Evolutionary conservation across 192 early-diverging fungal genomes (phyloP).

Genomic region (Podila epicladia): DNA sequence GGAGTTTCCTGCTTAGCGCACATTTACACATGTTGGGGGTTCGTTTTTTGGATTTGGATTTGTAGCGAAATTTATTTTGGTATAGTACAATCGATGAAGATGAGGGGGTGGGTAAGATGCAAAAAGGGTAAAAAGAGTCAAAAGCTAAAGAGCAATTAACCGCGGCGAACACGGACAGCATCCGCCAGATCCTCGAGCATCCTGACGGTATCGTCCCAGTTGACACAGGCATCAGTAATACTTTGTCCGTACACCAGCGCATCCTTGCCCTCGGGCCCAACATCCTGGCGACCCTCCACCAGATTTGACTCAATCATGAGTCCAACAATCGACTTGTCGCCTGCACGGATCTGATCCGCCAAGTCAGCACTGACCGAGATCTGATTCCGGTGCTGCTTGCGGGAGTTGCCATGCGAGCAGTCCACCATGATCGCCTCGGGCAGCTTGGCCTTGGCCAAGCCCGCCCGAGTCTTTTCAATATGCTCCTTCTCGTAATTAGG

Average conservation of each 20-base stretch:
- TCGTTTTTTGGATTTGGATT: too few relatives aligned
- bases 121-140: background rate
- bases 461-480: constrained; percentile 65
- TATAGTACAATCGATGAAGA: too few relatives aligned
- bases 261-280: constrained; percentile 71
- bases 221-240: constrained; percentile 95
- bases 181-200: constrained; percentile 82
- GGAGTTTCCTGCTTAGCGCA: too few relatives aligned
- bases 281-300: constrained; percentile 87
- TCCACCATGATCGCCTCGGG: constrained; percentile 90
- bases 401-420: constrained; percentile 93
- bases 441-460: constrained; percentile 71
- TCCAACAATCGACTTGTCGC: constrained; percentile 75
- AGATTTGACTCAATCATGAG: constrained; percentile 97
- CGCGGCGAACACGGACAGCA: constrained; percentile 75
- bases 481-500: constrained; percentile 85
- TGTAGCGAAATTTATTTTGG: too few relatives aligned
- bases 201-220: constrained; percentile 82
- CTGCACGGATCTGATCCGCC: constrained; percentile 77
- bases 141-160: constrained; percentile 3
- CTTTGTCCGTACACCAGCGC: constrained; percentile 87
- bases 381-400: constrained; percentile 92
- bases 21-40: too few relatives aligned
- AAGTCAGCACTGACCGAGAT: constrained; percentile 74
- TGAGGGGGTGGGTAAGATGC: too few relatives aligned